Evolutionary conservation across 2,329 filamentous ascomycete genomes (phyloP), one percentile per base, ranked within the genome.

Genomic region (Emydomyces testavorans): DNA sequence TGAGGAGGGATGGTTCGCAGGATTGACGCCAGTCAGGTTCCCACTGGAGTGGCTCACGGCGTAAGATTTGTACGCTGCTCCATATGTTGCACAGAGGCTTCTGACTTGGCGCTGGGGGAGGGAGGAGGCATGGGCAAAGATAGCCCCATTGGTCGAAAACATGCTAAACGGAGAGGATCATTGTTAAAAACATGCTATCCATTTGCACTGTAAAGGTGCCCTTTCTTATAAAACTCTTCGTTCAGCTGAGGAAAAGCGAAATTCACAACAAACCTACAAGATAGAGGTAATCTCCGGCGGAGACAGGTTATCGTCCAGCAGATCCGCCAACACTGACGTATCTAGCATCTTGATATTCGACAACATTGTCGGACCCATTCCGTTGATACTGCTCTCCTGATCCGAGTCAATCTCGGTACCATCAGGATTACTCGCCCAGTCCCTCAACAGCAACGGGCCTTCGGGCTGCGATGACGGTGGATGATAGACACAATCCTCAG

Each of bases 341-440:
- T 68, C 66, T 24, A 69, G 57, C 66, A 69, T 69, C 46, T 64
- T 65, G 39, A 69, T 68, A 52, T 67, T 62, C 3, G 66, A 65
- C 24, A 68, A 59, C 34, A 63, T 64, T 41, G 66, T 64, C 44
- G 65, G 63, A 64, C 67, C 67, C 51, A 50, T 61, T 60, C 59
- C 58, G 59, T 55, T 51, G 48, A 46, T 46, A 52, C 52, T 56
- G 35, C 48, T 50, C 37, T 62, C 53, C n/a, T 55, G 49, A 46
- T 62, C 60, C 26, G 59, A 56, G 28, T 54, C 53, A 52, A 54
- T 59, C 48, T 60, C 58, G 3, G 39, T 38, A 18, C 38, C 42
- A 42, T 46, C 41, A 2, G 48, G 48, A 20, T 42, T 50, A 23
- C 42, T 50, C 24, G 34, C 40, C 47, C 47, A 49, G 23, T 49